phyloP scores from a whole-genome alignment of 352 stramenopile genomes.

The Pythium utonaiense region DNA sequence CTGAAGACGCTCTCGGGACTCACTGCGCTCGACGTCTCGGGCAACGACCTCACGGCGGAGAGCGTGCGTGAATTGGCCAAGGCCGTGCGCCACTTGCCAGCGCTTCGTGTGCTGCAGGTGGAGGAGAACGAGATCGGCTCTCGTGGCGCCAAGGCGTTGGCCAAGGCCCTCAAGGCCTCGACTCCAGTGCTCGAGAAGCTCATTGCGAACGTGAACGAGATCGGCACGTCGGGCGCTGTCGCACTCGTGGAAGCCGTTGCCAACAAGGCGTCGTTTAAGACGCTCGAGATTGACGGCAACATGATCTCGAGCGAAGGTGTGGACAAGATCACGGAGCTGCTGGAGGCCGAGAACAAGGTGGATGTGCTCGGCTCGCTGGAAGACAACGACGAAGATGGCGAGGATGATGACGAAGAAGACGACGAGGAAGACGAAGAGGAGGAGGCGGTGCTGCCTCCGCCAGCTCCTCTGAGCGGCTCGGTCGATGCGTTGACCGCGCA shows the following conservation, averaged over 20 bases:
- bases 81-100: slow-evolving; percentile 37
- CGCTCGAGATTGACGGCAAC: slow-evolving; percentile 80
- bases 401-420: slow-evolving; percentile 54
- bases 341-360: slow-evolving; percentile 52
- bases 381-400: slow-evolving; percentile 82
- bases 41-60: slow-evolving; percentile 85
- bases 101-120: slow-evolving; percentile 81
- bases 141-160: slow-evolving; percentile 73
- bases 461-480: slow-evolving; percentile 21
- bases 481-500: slow-evolving; percentile 44
- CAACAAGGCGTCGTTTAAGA: slow-evolving; percentile 46
- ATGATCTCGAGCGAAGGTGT: slow-evolving; percentile 71
- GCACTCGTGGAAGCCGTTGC: slow-evolving; percentile 67
- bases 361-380: slow-evolving; percentile 66
- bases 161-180: slow-evolving; percentile 54
- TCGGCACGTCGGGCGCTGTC: slow-evolving; percentile 82
- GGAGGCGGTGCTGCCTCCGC: slow-evolving; percentile 14
- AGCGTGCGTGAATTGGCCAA: slow-evolving; percentile 51
- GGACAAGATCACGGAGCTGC: slow-evolving; percentile 40
- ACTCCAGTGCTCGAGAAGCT: slow-evolving; percentile 67
- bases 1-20: slow-evolving; percentile 52
- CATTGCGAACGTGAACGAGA: slow-evolving; percentile 86
- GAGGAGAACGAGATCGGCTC: slow-evolving; percentile 94
- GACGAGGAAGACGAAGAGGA: slow-evolving; percentile 46
- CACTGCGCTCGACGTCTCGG: slow-evolving; percentile 89